phyloP scores from a whole-genome alignment of 768 basidiomycete genomes.

The Boletus huronensis region DNA sequence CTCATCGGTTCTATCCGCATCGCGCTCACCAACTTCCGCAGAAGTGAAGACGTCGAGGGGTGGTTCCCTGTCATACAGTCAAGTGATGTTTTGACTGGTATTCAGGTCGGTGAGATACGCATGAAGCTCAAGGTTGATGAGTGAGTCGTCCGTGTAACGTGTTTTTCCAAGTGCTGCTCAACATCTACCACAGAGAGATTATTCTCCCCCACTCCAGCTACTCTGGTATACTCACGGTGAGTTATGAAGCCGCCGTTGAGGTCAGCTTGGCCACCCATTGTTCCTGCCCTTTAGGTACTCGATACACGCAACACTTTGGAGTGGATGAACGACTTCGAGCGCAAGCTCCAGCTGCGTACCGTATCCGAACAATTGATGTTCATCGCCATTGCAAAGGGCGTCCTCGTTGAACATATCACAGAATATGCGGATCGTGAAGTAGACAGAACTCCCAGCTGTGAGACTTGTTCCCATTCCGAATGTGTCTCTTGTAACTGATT shows the following conservation, averaged over 20 bases:
- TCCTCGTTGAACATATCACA: conserved; percentile 64
- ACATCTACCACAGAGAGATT: conserved; percentile 54
- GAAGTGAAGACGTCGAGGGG: conserved; percentile 73
- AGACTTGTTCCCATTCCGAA: conserved; percentile 22
- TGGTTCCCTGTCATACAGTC: conserved; percentile 75
- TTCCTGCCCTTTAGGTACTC: conserved; percentile 11
- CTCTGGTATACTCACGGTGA: conserved; percentile 53
- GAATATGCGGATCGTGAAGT: conserved; percentile 70
- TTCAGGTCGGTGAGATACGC: conserved; percentile 72
- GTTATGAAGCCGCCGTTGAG: conserved; percentile 12
- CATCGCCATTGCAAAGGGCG: conserved; percentile 65
- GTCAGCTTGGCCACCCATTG: background rate
- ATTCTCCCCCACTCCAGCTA: conserved; percentile 71
- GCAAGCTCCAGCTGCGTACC: conserved; percentile 61
- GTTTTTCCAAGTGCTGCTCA: conserved; percentile 6
- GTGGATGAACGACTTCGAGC: conserved; percentile 72
- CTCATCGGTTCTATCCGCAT: conserved; percentile 62
- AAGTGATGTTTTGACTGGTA: conserved; percentile 44
- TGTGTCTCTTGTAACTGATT: background rate
- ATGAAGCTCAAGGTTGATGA: conserved; percentile 74
- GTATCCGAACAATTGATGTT: conserved; percentile 59
- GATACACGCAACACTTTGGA: conserved; percentile 68
- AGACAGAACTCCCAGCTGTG: conserved; percentile 63
- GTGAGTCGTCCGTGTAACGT: conserved; percentile 37
- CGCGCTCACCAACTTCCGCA: conserved; percentile 64